Base-by-base conservation (phyloP, 805 yeast species). In the Yamadazyma sp. region DNA sequence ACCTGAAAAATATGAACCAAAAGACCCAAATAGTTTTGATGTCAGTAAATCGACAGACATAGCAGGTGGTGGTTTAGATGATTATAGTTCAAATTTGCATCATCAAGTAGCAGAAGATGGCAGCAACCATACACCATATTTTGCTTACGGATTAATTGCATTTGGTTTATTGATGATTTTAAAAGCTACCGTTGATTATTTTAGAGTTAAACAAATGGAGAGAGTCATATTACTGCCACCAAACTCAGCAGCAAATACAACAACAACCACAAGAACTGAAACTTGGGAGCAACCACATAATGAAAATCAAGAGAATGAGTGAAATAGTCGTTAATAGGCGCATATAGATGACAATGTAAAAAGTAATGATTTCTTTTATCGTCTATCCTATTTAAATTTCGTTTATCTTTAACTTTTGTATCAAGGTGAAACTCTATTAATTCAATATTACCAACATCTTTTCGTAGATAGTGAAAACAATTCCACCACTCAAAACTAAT, bases 381-480 rank as follows among this genome's bases (percentile, higher is more conserved):
- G 11, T 22, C 23, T 22, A 22, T 22, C 10, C 11, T 11, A 22
- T 22, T 9, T 11, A 9, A 22, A 9, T 22, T 22, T 22, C 23
- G 23, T 22, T 9, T 22, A 11, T 22, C 23, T 22, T 9, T 22
- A 22, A 22, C 11, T 11, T 22, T 11, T 22, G 9, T 22, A 11
- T 11, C 9, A 22, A 22, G 23, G 23, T n/a, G n/a, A n/a, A n/a
- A n/a, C n/a, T n/a, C n/a, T n/a, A 22, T 28, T 33, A 74, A 14
- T 53, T 62, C 57, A 81, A 52, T n/a, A 82, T 33, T 24, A 69
- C 75, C 58, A 91, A 69, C 67, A 91, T 82, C 63, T 88, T 86
- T 58, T 91, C 98, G 59, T 91, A 91, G 38, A 93, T 86, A 14
- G 98, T 93, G 65, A 91, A 91, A 19, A 93, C 97, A 47, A 91